phyloP scores from a whole-genome alignment of 306 rosid species.

The Geum urbanum region DNA sequence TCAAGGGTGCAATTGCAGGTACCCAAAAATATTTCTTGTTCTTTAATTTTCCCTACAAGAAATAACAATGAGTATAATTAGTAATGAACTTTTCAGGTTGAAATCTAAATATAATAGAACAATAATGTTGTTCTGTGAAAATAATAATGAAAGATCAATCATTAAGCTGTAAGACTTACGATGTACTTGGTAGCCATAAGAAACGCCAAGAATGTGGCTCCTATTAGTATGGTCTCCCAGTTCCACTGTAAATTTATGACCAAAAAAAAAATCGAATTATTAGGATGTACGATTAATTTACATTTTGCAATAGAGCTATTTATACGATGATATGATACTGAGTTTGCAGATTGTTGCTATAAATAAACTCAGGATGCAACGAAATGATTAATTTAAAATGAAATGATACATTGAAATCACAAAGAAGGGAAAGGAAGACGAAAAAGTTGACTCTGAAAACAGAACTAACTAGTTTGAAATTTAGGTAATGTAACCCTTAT shows the following conservation, averaged over 20 bases:
- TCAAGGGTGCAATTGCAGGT: slow-evolving; percentile 77
- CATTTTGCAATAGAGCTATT: neutral
- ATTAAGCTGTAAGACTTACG: slow-evolving; percentile 31
- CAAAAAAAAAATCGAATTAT: neutral
- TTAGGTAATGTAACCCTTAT: neutral
- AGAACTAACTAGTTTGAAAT: neutral
- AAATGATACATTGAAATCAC: too few species aligned
- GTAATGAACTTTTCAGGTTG: neutral
- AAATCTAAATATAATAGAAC: neutral
- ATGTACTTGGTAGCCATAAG: slow-evolving; percentile 59
- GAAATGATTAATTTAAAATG: too few species aligned
- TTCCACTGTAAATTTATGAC: slow-evolving; percentile 67
- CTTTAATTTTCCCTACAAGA: slow-evolving; percentile 50
- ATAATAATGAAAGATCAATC: neutral
- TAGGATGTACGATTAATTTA: neutral
- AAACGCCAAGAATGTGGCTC: slow-evolving; percentile 53
- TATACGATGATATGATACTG: neutral
- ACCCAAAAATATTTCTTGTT: slow-evolving; percentile 73
- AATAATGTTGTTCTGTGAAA: neutral
- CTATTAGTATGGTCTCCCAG: slow-evolving; percentile 73
- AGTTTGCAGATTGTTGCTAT: neutral
- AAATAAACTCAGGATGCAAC: too few species aligned
- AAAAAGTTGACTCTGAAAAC: neutral
- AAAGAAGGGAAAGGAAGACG: too few species aligned
- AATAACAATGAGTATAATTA: slow-evolving; percentile 1